These are phyloP conservation scores for Massarina eburnea DNA, from an alignment of 2,329 filamentous ascomycete genomes.

Conservation along the genomic window DNA sequence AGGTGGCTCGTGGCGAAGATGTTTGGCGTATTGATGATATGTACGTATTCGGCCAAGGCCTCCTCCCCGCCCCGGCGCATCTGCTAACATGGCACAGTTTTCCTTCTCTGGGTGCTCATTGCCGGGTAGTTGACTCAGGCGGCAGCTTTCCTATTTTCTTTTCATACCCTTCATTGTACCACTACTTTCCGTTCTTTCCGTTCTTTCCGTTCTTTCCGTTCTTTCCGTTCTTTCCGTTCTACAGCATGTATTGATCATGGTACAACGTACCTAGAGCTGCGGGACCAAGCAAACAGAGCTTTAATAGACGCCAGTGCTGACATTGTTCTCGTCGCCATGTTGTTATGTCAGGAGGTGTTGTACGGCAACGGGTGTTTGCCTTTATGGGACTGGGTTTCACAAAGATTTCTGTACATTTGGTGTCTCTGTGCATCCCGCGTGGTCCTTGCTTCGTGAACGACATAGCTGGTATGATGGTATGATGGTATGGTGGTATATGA, in stretches of 20 bases:
- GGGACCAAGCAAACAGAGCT: constrained; percentile 5
- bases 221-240: constrained; percentile 7
- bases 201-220: constrained; percentile 8
- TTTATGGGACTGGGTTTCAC: no score
- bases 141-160: constrained; percentile 4
- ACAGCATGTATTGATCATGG: constrained; percentile 14
- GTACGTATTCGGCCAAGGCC: constrained; percentile 52
- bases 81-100: constrained; percentile 32
- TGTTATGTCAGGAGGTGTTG: no score
- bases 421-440: no score
- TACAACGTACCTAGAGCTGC: background rate
- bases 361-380: no score
- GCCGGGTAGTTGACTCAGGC: constrained; percentile 48
- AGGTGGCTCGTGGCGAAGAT: constrained; percentile 87
- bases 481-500: no score
- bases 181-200: constrained; percentile 11
- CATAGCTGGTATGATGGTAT: no score
- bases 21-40: constrained; percentile 92
- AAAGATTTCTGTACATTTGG: no score
- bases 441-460: no score
- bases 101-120: constrained; percentile 68
- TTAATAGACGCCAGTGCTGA: constrained; percentile 11
- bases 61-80: background rate
- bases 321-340: background rate
- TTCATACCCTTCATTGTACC: constrained; percentile 11